phyloP scores from a whole-genome alignment of 768 basidiomycete species.

The Trametes cubensis region DNA sequence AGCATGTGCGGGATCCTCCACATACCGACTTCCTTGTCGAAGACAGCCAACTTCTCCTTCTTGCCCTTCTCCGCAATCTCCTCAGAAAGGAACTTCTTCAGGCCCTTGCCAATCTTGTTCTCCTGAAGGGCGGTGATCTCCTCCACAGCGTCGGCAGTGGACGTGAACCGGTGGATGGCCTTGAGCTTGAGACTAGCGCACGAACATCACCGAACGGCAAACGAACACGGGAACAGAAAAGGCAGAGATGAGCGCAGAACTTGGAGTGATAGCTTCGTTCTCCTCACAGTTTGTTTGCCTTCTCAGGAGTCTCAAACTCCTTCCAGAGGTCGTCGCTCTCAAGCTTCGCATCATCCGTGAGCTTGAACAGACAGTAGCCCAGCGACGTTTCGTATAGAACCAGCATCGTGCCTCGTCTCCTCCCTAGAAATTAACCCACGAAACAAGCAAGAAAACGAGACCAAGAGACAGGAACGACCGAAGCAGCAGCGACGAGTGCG shows the following conservation, averaged over 20 bases:
- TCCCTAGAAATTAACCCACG: neutral
- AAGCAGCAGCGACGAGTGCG: neutral
- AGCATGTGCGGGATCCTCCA: slow-evolving; percentile 12
- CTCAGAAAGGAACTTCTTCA: slow-evolving; percentile 91
- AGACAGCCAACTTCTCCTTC: slow-evolving; percentile 80
- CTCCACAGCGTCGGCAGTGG: slow-evolving; percentile 95
- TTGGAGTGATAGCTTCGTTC: neutral
- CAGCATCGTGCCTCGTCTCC: slow-evolving; percentile 62
- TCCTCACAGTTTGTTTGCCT: slow-evolving; percentile 88
- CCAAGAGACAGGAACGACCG: neutral
- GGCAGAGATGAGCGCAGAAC: slow-evolving; percentile 23
- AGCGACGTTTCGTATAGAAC: slow-evolving; percentile 95
- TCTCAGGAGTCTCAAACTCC: slow-evolving; percentile 92
- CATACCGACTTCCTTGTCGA: slow-evolving; percentile 90
- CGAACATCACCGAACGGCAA: neutral
- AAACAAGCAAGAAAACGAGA: neutral
- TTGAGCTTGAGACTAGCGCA: slow-evolving; percentile 81
- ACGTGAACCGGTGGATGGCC: slow-evolving; percentile 94
- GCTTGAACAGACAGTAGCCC: slow-evolving; percentile 98
- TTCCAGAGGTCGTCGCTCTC: slow-evolving; percentile 85
- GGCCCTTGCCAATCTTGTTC: slow-evolving; percentile 88
- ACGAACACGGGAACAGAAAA: neutral
- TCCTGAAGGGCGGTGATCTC: slow-evolving; percentile 92
- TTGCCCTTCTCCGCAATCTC: slow-evolving; percentile 89
- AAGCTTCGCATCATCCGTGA: slow-evolving; percentile 86